Evolutionary conservation across 164 flowering plant genomes (phyloP).

Genomic region (Berberis thunbergii): DNA sequence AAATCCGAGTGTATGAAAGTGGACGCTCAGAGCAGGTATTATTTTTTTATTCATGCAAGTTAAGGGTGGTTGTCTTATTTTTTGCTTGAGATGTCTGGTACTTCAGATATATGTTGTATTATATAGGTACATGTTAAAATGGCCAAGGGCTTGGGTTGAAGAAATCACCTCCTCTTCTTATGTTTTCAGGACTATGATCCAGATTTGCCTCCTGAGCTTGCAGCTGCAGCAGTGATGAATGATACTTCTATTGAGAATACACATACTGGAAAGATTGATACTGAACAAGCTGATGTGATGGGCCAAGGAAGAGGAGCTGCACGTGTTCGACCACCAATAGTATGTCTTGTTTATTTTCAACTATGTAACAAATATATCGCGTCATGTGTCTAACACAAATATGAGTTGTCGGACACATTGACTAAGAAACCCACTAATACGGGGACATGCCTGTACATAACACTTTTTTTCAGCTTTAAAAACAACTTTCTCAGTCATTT

Average conservation of each 20-base stretch:
- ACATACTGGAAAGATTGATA: constrained; percentile 40
- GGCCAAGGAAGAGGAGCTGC: constrained; percentile 43
- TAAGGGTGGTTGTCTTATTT: not conserved
- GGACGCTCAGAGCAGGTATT: constrained; percentile 91
- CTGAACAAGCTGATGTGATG: constrained; percentile 38
- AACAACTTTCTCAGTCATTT: no score
- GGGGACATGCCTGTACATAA: no score
- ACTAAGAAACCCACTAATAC: no score
- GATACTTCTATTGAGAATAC: constrained; percentile 49
- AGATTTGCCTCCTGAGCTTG: constrained; percentile 96
- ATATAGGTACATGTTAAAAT: not conserved
- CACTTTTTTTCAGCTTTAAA: no score
- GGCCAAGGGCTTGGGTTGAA: not conserved
- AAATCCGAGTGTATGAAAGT: constrained; percentile 90
- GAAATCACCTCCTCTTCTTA: not conserved
- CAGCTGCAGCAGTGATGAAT: constrained; percentile 78
- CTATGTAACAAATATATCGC: not conserved
- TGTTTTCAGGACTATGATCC: constrained; percentile 86
- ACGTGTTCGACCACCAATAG: constrained; percentile 57
- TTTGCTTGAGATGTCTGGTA: no score
- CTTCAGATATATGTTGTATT: no score
- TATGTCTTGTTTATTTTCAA: constrained; percentile 20
- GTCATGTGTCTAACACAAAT: no score
- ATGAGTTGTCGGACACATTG: no score
- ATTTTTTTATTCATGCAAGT: not conserved